A percentile compares a stretch with the other conserved stretches of the same genome.
Conservation (phyloP, 2,329 filamentous ascomycete species). For the Plectosphaerella cucumerina region DNA sequence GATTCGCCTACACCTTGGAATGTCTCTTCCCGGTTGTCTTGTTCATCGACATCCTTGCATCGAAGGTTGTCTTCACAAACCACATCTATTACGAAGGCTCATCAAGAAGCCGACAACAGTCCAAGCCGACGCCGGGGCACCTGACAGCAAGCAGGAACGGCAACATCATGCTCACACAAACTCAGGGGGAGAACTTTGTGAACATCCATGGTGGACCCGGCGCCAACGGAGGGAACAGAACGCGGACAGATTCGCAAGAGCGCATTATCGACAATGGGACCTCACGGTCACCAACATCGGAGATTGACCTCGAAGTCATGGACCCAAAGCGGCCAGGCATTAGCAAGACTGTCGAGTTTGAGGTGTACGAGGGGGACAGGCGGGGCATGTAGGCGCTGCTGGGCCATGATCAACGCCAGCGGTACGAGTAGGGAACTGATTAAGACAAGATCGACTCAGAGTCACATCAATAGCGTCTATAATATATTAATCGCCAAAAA, state of each 20-base stretch:
- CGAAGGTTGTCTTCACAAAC: constrained; percentile 21
- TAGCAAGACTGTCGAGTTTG: not conserved
- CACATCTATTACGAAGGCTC: not conserved
- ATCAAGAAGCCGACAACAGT: not conserved
- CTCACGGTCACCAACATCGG: not conserved
- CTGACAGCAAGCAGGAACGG: not conserved
- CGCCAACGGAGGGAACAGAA: not conserved
- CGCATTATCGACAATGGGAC: not conserved
- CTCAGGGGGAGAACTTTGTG: not conserved
- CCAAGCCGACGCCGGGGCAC: not conserved
- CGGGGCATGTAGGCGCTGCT: not conserved
- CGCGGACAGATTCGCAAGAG: not conserved
- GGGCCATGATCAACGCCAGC: too few species aligned
- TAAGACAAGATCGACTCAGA: too few species aligned
- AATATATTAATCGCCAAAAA: too few species aligned
- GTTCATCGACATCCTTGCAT: constrained; percentile 30
- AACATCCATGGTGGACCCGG: not conserved
- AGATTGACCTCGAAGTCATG: not conserved
- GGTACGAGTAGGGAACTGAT: too few species aligned
- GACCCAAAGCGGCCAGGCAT: not conserved
- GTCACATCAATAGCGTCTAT: too few species aligned
- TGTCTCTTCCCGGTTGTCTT: constrained; percentile 37
- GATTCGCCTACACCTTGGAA: constrained; percentile 36
- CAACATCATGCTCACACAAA: not conserved
- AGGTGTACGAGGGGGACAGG: not conserved